These are phyloP conservation scores for Fraxinus cuspidata DNA, from an alignment of 257 asterid species.

Conservation along the genomic window DNA sequence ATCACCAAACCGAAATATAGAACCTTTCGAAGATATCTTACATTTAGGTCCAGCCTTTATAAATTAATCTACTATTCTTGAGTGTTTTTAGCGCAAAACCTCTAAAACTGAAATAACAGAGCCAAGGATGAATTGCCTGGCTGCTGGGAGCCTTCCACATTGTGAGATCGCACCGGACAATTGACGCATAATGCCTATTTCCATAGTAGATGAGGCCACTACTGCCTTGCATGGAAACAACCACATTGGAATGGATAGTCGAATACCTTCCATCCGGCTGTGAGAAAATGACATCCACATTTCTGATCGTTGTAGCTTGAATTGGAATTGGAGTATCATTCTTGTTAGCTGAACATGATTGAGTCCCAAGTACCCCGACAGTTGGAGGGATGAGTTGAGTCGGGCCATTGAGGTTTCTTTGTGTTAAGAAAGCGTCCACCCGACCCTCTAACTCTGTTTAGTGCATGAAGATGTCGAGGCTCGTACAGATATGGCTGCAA, in stretches of 20 bases:
- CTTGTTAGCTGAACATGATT: conserved; percentile 25
- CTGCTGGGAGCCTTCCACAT: conserved; percentile 26
- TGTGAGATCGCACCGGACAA: conserved; percentile 56
- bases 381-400: conserved; percentile 24
- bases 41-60: background rate
- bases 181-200: conserved; percentile 52
- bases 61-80: background rate
- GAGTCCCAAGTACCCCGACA: conserved; percentile 28
- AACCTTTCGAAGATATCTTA: background rate
- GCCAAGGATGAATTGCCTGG: conserved; percentile 99
- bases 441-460: conserved; percentile 80
- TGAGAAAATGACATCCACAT: conserved; percentile 24
- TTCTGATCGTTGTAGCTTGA: conserved; percentile 26
- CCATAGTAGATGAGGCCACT: conserved; percentile 46
- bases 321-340: conserved; percentile 34
- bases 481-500: conserved; percentile 93
- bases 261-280: conserved; percentile 43
- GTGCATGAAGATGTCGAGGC: conserved; percentile 92
- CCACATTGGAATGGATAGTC: conserved; percentile 34
- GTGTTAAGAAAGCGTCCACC: conserved; percentile 93
- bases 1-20: background rate
- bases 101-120: conserved; percentile 36
- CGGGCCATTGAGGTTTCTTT: conserved; percentile 53
- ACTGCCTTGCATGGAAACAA: conserved; percentile 39
- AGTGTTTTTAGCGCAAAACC: conserved; percentile 19